Conservation (phyloP, 345 rosid species). For the Syzygium jambos region DNA sequence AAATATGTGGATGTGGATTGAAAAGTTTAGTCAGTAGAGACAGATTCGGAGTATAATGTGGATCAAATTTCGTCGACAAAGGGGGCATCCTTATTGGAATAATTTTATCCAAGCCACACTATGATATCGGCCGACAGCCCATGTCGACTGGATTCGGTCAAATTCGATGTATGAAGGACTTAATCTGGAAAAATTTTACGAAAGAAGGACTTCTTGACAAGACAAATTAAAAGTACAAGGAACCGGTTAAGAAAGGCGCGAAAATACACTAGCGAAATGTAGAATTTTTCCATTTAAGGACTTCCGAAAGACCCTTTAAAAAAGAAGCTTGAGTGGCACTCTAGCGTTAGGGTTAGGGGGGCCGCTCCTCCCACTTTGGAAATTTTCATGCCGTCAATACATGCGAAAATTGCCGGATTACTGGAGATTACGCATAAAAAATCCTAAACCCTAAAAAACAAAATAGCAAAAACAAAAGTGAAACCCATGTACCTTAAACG, state of each 20-base stretch:
- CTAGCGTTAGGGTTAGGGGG: background rate
- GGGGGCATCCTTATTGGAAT: background rate
- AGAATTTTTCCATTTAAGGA: background rate
- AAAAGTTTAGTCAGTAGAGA: background rate
- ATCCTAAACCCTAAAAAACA: background rate
- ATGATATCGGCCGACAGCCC: background rate
- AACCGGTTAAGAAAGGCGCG: background rate
- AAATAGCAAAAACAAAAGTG: background rate
- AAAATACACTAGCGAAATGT: background rate
- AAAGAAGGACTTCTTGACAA: background rate
- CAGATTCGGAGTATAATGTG: background rate
- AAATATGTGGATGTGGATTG: background rate
- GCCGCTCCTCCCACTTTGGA: background rate
- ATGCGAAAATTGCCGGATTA: background rate
- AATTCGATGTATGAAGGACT: background rate
- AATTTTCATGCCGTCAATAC: background rate
- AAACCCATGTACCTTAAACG: slow-evolving; percentile 22
- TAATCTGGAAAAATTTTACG: background rate
- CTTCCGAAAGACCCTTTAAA: background rate
- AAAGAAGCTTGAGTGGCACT: background rate
- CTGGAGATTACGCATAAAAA: background rate
- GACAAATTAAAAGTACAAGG: background rate
- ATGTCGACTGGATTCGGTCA: background rate
- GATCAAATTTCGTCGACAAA: background rate
- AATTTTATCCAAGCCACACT: rapidly evolving